phyloP scores from a whole-genome alignment of 2,329 filamentous ascomycete genomes.

The Blumeriella jaapii region DNA sequence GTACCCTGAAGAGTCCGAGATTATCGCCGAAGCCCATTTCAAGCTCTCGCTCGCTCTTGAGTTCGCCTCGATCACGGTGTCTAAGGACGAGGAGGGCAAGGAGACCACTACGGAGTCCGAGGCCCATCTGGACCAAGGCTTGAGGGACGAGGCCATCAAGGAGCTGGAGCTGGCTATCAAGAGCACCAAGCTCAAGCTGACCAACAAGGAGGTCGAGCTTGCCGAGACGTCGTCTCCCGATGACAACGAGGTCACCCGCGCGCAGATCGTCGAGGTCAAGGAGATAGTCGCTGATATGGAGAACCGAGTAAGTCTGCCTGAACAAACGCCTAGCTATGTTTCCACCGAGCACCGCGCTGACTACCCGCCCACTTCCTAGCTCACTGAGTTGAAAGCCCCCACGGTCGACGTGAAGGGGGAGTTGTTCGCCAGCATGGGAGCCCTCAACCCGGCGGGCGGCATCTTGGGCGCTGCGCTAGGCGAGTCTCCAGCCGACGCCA shows the following conservation, averaged over 20 bases:
- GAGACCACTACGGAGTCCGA: conserved; percentile 29
- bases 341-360: no score
- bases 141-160: conserved; percentile 58
- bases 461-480: conserved; percentile 54
- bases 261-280: conserved; percentile 60
- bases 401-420: conserved; percentile 46
- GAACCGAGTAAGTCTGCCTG: conserved; percentile 49
- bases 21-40: conserved; percentile 90
- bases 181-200: conserved; percentile 59
- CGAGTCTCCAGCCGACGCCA: conserved; percentile 46
- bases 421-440: conserved; percentile 31
- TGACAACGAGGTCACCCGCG: conserved; percentile 51
- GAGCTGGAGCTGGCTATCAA: conserved; percentile 66
- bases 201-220: conserved; percentile 57
- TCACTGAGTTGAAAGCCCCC: conserved; percentile 56
- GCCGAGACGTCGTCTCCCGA: conserved; percentile 50
- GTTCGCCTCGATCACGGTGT: conserved; percentile 69
- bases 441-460: conserved; percentile 37
- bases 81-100: conserved; percentile 35
- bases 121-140: conserved; percentile 49
- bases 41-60: conserved; percentile 92
- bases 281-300: conserved; percentile 73
- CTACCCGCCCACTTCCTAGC: no score
- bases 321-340: no score
- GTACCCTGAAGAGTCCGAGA: conserved; percentile 67